phyloP scores from a whole-genome alignment of 495 filamentous ascomycete genomes.

The Letharia columbiana region DNA sequence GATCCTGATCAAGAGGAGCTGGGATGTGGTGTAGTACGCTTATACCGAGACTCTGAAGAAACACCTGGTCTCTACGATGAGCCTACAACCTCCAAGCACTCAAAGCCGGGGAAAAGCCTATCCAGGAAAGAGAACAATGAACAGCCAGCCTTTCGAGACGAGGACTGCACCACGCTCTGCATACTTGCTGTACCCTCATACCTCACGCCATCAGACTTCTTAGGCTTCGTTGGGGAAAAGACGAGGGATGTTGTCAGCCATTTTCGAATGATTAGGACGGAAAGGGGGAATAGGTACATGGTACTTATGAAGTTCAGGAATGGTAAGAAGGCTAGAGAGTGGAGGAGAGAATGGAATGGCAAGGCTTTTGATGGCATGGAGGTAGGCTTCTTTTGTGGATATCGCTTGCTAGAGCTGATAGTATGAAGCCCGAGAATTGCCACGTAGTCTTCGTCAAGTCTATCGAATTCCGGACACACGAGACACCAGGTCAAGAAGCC shows the following conservation, averaged over 20 bases:
- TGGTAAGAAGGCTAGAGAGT: conserved; percentile 60
- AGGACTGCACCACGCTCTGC: conserved; percentile 82
- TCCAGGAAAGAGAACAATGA: conserved; percentile 16
- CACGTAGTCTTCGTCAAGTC: conserved; percentile 94
- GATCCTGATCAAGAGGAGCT: conserved; percentile 70
- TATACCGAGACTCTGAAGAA: conserved; percentile 81
- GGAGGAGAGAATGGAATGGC: conserved; percentile 85
- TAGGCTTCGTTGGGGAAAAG: conserved; percentile 86
- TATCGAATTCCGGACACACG: conserved; percentile 56
- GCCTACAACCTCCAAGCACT: conserved; percentile 17
- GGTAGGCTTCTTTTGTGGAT: conserved; percentile 42
- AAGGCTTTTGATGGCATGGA: conserved; percentile 92
- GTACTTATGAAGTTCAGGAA: conserved; percentile 93
- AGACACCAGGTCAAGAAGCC: conserved; percentile 29
- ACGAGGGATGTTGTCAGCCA: conserved; percentile 85
- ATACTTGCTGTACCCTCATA: conserved; percentile 93
- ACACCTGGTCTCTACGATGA: conserved; percentile 45
- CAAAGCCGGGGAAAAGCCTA: conserved; percentile 15
- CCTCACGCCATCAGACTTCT: conserved; percentile 79
- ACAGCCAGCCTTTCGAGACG: conserved; percentile 35
- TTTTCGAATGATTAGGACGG: conserved; percentile 90
- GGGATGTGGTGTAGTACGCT: conserved; percentile 87
- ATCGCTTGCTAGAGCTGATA: conserved; percentile 22
- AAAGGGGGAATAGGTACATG: conserved; percentile 84
- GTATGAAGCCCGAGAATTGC: conserved; percentile 76